These are phyloP conservation scores for Pseudogymnoascus sp. DNA, from an alignment of 2,329 filamentous ascomycete genomes.

Conservation along the genomic window DNA sequence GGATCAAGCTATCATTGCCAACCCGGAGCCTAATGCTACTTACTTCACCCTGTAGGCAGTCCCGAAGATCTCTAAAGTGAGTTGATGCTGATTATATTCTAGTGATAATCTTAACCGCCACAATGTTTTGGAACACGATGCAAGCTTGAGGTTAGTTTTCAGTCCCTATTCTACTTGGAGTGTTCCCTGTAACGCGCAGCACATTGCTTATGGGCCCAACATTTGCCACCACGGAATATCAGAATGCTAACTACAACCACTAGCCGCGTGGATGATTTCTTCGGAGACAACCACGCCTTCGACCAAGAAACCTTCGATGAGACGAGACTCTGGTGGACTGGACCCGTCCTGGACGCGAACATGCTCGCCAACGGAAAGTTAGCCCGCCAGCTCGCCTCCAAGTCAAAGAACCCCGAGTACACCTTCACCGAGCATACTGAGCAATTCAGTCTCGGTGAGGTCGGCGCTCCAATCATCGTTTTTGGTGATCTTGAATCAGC, in stretches of 20 bases:
- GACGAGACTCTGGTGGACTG: slow-evolving; percentile 39
- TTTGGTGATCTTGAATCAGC: slow-evolving; percentile 37
- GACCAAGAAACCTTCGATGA: slow-evolving; percentile 43
- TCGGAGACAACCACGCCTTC: slow-evolving; percentile 45
- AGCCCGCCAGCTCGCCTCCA: slow-evolving; percentile 36
- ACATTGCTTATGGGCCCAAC: too few species aligned
- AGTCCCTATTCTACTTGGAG: neutral
- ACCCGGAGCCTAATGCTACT: slow-evolving; percentile 37
- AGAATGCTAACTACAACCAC: slow-evolving; percentile 5
- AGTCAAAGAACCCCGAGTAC: slow-evolving; percentile 41
- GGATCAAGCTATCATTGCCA: slow-evolving; percentile 34
- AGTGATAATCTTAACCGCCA: slow-evolving; percentile 37
- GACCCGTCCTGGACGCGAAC: slow-evolving; percentile 30
- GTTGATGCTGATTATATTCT: slow-evolving; percentile 10
- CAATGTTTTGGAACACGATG: slow-evolving; percentile 43
- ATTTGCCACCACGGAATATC: neutral
- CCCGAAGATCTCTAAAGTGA: neutral
- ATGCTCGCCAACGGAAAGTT: slow-evolving; percentile 40
- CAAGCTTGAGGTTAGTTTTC: slow-evolving; percentile 32
- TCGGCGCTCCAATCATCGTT: slow-evolving; percentile 40
- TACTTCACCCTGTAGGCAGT: slow-evolving; percentile 30
- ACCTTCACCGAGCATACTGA: slow-evolving; percentile 35
- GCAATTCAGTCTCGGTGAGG: slow-evolving; percentile 42
- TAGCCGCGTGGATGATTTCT: slow-evolving; percentile 40
- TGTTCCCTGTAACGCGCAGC: too few species aligned